Base-by-base conservation (phyloP, 2,329 filamentous ascomycete species). In the Tolypocladium sp. region DNA sequence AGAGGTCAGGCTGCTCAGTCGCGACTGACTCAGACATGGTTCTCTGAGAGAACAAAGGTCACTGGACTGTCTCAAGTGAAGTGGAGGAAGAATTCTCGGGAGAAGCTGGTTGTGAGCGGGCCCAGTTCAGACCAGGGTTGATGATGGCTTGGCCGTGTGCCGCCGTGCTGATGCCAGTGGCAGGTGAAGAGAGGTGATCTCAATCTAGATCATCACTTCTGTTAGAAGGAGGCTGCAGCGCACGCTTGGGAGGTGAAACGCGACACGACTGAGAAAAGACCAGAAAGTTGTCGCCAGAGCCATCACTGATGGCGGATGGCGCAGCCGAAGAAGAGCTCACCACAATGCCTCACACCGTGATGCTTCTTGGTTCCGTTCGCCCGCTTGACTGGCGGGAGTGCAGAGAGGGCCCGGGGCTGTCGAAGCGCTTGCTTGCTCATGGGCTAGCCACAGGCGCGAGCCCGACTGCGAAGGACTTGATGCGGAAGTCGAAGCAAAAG, bases 21-120 rank as follows among this genome's bases (percentile, higher is more conserved):
- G 75, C 68, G 33, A 78, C 70, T 40, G 76, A 66, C 49, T 82
- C 78, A 60, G 80, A 75, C 80, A 83, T 83, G 56, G 65, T 61
- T 57, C 55, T 20, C 55, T 17, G 40, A 44, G 44, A 12, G n/a
- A 42, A 30, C 22, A 25, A 33, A 55, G 22, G 55, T 37, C 44
- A 33, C 22, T 25, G 42, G 6, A 15, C 27, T 5, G 27, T 33
- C 46, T 33, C 46, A 17, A 33, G 15, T 13, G 17, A 6, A 30
- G 46, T 20, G 12, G 46, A 30, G 46, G 3, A 20, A 10, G 27
- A 10, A 12, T 17, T 42, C 30, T 17, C 27, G 8, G 46, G 25
- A 20, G 25, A 33, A 51, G 46, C 27, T 33, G 20, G 46, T 10
- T 9, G 15, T 51, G 27, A 17, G 30, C 27, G 20, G 15, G 46